A percentile compares a stretch with the other conserved stretches of the same genome.
phyloP scores from a whole-genome alignment of 2,329 filamentous ascomycete genomes.

The Calonectria crousiana region DNA sequence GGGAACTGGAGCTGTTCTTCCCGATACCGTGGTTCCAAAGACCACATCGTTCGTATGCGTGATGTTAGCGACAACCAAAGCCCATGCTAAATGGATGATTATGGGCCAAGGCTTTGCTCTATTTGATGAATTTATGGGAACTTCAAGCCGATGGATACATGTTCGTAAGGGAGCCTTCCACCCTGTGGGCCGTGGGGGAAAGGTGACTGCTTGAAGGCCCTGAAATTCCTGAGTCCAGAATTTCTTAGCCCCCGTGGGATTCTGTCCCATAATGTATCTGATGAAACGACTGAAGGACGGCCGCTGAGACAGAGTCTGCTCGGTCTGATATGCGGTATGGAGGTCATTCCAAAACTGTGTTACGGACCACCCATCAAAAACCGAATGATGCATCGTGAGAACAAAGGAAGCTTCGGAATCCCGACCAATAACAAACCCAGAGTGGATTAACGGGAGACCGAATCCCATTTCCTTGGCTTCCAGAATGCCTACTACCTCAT shows the following conservation, averaged over 20 bases:
- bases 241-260: not conserved
- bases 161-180: not conserved
- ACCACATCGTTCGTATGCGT: not conserved
- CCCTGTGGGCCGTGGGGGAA: not conserved
- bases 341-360: not conserved
- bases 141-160: not conserved
- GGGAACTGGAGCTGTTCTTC: not conserved
- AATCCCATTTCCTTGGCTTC: not conserved
- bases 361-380: not conserved
- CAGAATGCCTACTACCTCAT: not conserved
- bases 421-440: not conserved
- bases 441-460: not conserved
- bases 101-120: not conserved
- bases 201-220: not conserved
- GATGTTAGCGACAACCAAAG: not conserved
- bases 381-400: not conserved
- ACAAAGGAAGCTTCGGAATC: not conserved
- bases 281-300: not conserved
- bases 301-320: not conserved
- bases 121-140: not conserved
- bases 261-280: not conserved
- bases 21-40: not conserved
- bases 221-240: not conserved
- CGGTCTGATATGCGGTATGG: not conserved
- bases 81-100: constrained; percentile 8